These are phyloP conservation scores for Ceratobasidium sp. DNA, from an alignment of 1,284 basidiomycete genomes.

Conservation along the genomic window DNA sequence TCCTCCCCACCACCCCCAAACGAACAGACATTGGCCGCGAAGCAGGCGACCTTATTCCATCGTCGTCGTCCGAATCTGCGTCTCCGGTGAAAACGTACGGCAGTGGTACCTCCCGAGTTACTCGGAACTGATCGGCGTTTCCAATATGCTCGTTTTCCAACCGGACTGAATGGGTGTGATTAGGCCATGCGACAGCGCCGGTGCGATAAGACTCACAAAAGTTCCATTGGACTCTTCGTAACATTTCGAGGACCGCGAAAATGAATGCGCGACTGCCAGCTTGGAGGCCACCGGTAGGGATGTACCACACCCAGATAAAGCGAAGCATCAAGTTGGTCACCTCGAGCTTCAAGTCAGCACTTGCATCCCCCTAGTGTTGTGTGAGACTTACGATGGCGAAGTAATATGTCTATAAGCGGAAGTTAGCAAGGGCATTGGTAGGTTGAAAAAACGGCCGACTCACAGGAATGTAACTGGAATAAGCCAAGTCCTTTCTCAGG, in stretches of 20 bases:
- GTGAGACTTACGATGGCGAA: conserved; percentile 69
- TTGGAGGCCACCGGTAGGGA: conserved; percentile 65
- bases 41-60: background rate
- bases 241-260: conserved; percentile 77
- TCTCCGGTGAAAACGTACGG: conserved; percentile 71
- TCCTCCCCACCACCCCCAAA: conserved; percentile 2
- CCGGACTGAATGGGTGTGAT: conserved; percentile 62
- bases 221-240: conserved; percentile 91
- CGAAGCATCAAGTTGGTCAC: conserved; percentile 77
- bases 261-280: conserved; percentile 73
- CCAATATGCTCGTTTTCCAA: conserved; percentile 89
- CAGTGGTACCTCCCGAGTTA: conserved; percentile 78
- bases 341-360: conserved; percentile 54
- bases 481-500: conserved; percentile 80
- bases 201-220: conserved; percentile 69
- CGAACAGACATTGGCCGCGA: conserved; percentile 13
- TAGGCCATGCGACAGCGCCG: background rate
- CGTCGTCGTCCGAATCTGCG: conserved; percentile 49
- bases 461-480: conserved; percentile 68
- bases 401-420: conserved; percentile 70
- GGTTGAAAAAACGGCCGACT: conserved; percentile 50
- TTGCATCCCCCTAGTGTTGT: too few relatives aligned
- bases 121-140: conserved; percentile 86
- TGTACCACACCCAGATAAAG: conserved; percentile 85
- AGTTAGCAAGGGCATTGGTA: conserved; percentile 19